A percentile compares a stretch with the other conserved stretches of the same genome.
Conservation (phyloP, 208 protist species). For the Trypanosoma theileri region DNA sequence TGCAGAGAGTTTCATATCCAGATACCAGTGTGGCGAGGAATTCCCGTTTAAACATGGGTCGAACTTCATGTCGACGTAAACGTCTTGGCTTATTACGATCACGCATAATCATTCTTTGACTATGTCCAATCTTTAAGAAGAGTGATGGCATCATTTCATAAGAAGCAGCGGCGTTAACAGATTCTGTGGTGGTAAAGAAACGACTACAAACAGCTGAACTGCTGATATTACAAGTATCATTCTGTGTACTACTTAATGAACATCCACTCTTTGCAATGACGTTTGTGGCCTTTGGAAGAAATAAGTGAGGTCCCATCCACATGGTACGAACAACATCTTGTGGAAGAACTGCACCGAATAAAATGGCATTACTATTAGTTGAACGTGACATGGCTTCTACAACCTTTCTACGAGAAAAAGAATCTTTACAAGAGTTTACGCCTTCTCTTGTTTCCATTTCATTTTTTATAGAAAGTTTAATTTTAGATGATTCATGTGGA, state of each 20-base stretch:
- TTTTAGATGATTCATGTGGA: too few relatives aligned
- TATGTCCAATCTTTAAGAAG: constrained; percentile 48
- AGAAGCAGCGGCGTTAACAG: constrained; percentile 34
- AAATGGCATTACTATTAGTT: constrained; percentile 12
- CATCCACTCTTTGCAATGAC: not conserved
- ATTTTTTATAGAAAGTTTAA: too few relatives aligned
- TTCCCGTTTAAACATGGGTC: constrained; percentile 58
- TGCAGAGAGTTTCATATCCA: constrained; percentile 31
- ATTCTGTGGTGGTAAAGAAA: not conserved
- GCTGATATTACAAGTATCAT: not conserved
- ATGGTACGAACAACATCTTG: constrained; percentile 48
- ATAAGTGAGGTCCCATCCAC: constrained; percentile 40
- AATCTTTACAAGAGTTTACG: too few relatives aligned
- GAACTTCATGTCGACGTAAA: constrained; percentile 32
- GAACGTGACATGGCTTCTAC: not conserved
- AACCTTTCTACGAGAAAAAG: too few relatives aligned
- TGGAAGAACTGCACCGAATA: constrained; percentile 46
- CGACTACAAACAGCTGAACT: not conserved
- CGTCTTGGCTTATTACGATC: not conserved
- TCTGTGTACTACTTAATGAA: not conserved
- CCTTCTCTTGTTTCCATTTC: not conserved
- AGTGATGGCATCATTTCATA: constrained; percentile 62
- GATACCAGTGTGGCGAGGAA: constrained; percentile 48
- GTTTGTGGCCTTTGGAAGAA: not conserved
- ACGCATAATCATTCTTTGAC: constrained; percentile 7